Base-by-base conservation (phyloP, 2,329 filamentous ascomycete species). In the Venturia pyrina region DNA sequence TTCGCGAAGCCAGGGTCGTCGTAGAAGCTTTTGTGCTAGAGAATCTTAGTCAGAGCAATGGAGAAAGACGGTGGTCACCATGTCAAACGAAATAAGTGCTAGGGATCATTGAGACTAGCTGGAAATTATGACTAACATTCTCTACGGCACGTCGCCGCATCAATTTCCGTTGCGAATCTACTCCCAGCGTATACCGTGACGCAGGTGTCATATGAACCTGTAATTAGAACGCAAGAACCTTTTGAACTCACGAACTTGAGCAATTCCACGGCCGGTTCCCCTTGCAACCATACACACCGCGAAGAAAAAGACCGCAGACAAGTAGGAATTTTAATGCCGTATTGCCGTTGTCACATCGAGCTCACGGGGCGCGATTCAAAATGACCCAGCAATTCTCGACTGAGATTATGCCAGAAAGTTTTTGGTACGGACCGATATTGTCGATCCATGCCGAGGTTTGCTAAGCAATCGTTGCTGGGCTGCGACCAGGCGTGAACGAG, bases 401-500 rank as follows among this genome's bases (percentile, higher is more conserved):
- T 37, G 15, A 28, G 8, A n/a, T 21, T 37, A 11, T 28, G 6
- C 19, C 53, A 59, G 15, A 5, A 10, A 8, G 10, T 37, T 37
- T n/a, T 15, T 15, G 28, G 5, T 40, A 8, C 53, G 28, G 7
- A n/a, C 15, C 17, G 3, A 19, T 19, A 15, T 8, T 37, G 21
- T 34, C 19, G 32, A 37, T 21, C 53, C 53, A 59, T n/a, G 17
- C 28, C 21, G 21, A 24, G 13, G 10, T 53, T 53, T 21, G 32
- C 21, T 53, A 53, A n/a, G 48, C 21, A 13, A 59, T n/a, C 32
- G 53, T 59, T 59, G 53, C 53, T 37, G 53, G 53, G 19, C 53
- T 59, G 17, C 53, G 53, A 46, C 24, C 75, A 71, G 83, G 83
- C 72, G 80, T 79, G 75, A 85, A 89, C 71, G 87, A 86, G 79